A percentile compares a stretch with the other conserved stretches of the same genome.
Conservation (phyloP, 2,329 filamentous ascomycete species). For the Orbilia quercus region DNA sequence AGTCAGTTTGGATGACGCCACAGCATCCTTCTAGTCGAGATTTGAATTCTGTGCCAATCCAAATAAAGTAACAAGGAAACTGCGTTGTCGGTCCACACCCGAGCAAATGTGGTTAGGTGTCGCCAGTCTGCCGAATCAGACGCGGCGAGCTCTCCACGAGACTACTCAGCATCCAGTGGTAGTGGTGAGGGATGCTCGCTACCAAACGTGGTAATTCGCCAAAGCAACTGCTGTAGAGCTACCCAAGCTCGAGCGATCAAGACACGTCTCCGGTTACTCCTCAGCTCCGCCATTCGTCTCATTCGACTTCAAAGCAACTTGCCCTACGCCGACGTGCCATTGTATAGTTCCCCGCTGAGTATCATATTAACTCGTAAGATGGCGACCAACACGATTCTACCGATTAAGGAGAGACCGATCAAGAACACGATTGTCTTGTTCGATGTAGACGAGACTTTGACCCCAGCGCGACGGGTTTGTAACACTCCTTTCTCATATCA, state of each 20-base stretch:
- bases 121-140: slow-evolving; percentile 35
- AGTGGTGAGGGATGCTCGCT: not conserved
- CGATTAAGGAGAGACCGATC: slow-evolving; percentile 74
- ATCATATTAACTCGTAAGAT: slow-evolving; percentile 2
- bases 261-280: slow-evolving; percentile 48
- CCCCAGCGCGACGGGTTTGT: slow-evolving; percentile 79
- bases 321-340: slow-evolving; percentile 3
- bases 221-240: not conserved
- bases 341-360: not conserved
- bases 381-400: slow-evolving; percentile 3
- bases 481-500: slow-evolving; percentile 1
- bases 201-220: not conserved
- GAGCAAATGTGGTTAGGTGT: not conserved
- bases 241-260: not conserved
- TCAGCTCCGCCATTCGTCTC: slow-evolving; percentile 7
- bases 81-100: slow-evolving; percentile 21
- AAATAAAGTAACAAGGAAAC: too few relatives aligned
- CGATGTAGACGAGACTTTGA: slow-evolving; percentile 94
- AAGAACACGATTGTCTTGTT: slow-evolving; percentile 96
- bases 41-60: not conserved
- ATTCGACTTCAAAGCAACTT: not conserved
- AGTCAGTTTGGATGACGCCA: too few relatives aligned
- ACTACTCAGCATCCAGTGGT: slow-evolving; percentile 1
- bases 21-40: too few relatives aligned
- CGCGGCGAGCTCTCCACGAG: slow-evolving; percentile 25